Conservation (phyloP, 2,329 filamentous ascomycete genomes). For the Exophiala calicioides region DNA sequence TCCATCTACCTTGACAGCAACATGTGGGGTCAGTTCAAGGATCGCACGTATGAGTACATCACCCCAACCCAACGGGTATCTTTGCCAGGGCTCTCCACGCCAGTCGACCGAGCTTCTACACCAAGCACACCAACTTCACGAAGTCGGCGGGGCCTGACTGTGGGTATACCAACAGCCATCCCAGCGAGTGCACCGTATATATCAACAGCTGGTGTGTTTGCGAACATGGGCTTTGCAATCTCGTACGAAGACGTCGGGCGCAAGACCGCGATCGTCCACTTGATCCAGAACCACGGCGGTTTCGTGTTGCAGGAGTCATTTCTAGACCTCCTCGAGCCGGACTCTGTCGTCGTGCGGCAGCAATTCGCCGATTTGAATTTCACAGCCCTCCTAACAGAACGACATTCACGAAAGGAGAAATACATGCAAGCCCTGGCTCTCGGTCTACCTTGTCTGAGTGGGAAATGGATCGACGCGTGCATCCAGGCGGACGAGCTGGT, state of each 20-base stretch:
- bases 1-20: constrained; percentile 50
- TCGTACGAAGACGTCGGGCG: constrained; percentile 66
- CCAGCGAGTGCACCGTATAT: not conserved
- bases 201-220: constrained; percentile 59
- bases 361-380: constrained; percentile 66
- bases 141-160: constrained; percentile 29
- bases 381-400: constrained; percentile 80
- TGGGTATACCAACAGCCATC: constrained; percentile 14
- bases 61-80: constrained; percentile 25
- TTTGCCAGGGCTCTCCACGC: constrained; percentile 38
- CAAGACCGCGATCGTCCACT: constrained; percentile 58
- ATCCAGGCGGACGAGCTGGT: constrained; percentile 62
- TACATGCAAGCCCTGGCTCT: constrained; percentile 94
- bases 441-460: constrained; percentile 80
- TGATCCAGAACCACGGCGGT: constrained; percentile 73
- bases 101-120: constrained; percentile 42
- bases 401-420: constrained; percentile 82
- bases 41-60: constrained; percentile 39
- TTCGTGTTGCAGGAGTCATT: constrained; percentile 73
- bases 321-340: constrained; percentile 67
- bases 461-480: constrained; percentile 78
- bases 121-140: constrained; percentile 53
- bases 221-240: constrained; percentile 83
- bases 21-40: constrained; percentile 48
- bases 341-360: constrained; percentile 56